Evolutionary conservation across 805 yeast species (phyloP), one percentile per base, ranked within the genome.

Genomic region (Starmerella scarabaei): DNA sequence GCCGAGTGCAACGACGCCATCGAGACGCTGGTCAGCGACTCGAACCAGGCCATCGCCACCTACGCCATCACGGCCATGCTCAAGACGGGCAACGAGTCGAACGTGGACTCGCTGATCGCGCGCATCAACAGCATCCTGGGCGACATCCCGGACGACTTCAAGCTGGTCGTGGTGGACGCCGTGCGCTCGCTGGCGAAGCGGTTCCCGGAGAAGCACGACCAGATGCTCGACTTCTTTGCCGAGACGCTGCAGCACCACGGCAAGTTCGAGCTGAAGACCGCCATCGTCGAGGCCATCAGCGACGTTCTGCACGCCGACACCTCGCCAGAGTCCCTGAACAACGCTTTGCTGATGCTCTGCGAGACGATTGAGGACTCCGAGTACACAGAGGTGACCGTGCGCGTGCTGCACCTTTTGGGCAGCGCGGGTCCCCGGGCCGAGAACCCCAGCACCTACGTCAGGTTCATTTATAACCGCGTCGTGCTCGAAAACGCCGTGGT

Each of bases 301-400:
- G 97, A 88, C 59, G 71, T 91, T 61, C 82, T 91, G 52, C 78
- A 80, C 51, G 84, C 79, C 56, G 47, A 39, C 30, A 23, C 49
- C n/a, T 33, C 27, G 21, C 11, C 36, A 8, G 43, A 44, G 35
- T 40, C 49, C 14, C 42, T 38, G 21, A 38, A 42, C 38, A 37
- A 72, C 36, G 93, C 94, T 18, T 67, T 91, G 55, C 84, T 81
- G 63, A 79, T 79, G 60, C 69, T 91, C 53, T 85, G 97, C 69
- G 98, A 91, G 62, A 86, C 85, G 57, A 91, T 91, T 54, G 98
- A 91, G 64, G 98, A 91, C 67, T 91, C 97, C 65, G 98, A 91
- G 64, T 88, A 71, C 65, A 81, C 94, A 23, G 95, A 85, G 62
- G 74, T 91, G 46, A 75, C 93, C 21, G 94, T 86, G n/a, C 75